Evolutionary conservation across 2,329 filamentous ascomycete species (phyloP).

Genomic region (Cladosporium sp.): DNA sequence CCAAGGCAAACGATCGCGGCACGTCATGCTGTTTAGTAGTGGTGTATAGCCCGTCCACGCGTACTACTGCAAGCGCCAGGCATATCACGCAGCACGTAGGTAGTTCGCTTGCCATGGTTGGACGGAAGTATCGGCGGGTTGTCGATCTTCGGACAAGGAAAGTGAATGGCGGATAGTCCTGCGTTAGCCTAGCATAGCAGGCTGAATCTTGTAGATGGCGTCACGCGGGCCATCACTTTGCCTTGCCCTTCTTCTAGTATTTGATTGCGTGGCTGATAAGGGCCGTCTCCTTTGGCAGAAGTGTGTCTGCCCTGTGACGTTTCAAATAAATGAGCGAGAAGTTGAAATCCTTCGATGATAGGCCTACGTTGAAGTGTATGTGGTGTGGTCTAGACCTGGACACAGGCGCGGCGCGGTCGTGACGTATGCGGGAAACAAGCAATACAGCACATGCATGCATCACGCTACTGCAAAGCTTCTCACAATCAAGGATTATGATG

Average conservation of each 20-base stretch:
- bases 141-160: not conserved
- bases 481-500: not conserved
- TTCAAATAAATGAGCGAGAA: not conserved
- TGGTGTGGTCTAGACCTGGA: not conserved
- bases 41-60: not conserved
- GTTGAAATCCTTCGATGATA: not conserved
- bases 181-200: not conserved
- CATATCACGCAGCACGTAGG: not conserved
- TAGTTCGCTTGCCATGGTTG: not conserved
- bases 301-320: not conserved
- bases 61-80: not conserved
- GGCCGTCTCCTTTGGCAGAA: not conserved
- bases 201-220: not conserved
- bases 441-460: not conserved
- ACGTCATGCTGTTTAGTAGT: not conserved
- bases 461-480: not conserved
- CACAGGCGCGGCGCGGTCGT: not conserved
- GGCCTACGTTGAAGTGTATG: no score
- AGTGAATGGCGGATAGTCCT: not conserved
- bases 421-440: not conserved
- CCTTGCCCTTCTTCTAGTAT: not conserved
- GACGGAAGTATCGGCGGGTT: not conserved
- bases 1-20: not conserved
- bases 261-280: not conserved
- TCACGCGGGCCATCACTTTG: not conserved